Conservation (phyloP, 202 grass and related monocot genomes). For the Miscanthus sacchariflorus region DNA sequence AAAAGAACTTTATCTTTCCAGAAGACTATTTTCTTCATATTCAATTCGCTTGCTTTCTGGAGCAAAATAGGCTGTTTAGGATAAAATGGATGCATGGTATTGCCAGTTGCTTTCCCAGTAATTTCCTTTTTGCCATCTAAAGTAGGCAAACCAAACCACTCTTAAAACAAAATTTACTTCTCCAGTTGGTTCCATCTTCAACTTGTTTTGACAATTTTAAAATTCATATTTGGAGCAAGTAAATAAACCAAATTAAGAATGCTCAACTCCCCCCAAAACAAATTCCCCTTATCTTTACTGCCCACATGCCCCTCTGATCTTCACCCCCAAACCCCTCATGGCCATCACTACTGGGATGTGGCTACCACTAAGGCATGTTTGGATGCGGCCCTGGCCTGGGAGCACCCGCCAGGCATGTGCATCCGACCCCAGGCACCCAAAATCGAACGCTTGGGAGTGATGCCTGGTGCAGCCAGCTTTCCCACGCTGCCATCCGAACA, state of each 20-base stretch:
- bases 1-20: not conserved
- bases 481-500: not conserved
- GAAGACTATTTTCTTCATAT: not conserved
- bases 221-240: not conserved
- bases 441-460: not conserved
- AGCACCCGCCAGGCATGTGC: not conserved
- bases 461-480: not conserved
- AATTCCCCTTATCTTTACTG: not conserved
- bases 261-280: too few relatives aligned
- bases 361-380: not conserved
- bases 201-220: constrained; percentile 1
- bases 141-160: not conserved
- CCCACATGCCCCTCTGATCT: not conserved
- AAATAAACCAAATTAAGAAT: not conserved
- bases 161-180: constrained; percentile 7
- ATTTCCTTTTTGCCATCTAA: not conserved
- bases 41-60: not conserved
- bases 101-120: constrained; percentile 1
- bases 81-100: not conserved
- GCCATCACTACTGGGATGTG: not conserved
- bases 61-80: not conserved
- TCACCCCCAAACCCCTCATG: not conserved
- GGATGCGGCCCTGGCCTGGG: not conserved
- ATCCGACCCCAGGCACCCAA: not conserved
- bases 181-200: not conserved